A percentile compares a stretch with the other conserved stretches of the same genome.
Conservation (phyloP, 1,284 basidiomycete species). For the Gymnopus androsaceus region DNA sequence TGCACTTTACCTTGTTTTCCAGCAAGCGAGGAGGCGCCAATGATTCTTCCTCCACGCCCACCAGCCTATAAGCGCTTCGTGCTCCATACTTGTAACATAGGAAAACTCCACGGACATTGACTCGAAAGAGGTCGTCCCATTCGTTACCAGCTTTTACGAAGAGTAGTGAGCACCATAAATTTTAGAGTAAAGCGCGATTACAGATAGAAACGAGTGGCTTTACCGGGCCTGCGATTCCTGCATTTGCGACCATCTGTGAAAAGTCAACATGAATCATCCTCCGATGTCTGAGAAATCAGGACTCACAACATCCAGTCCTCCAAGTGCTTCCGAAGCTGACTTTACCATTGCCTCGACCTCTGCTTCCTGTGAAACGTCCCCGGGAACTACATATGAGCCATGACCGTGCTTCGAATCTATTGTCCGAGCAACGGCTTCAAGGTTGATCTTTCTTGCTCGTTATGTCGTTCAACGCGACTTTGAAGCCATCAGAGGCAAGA, state of each 20-base stretch:
- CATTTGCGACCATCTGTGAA: conserved; percentile 29
- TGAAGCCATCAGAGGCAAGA: conserved; percentile 30
- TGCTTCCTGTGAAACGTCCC: conserved; percentile 29
- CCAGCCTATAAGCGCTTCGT: conserved; percentile 31
- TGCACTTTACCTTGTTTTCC: conserved; percentile 31
- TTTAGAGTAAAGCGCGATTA: not conserved
- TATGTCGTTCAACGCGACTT: conserved; percentile 25
- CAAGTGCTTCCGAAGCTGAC: conserved; percentile 24
- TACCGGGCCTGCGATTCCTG: conserved; percentile 15
- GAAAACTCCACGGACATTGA: conserved; percentile 24
- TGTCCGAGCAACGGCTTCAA: no score
- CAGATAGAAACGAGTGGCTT: not conserved
- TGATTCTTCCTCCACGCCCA: conserved; percentile 37
- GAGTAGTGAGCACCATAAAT: not conserved
- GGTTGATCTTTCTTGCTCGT: conserved; percentile 17
- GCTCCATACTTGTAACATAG: conserved; percentile 32
- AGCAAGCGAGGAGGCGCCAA: conserved; percentile 37
- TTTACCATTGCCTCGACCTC: conserved; percentile 29
- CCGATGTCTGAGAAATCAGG: not conserved
- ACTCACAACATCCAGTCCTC: conserved; percentile 32
- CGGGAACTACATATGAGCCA: conserved; percentile 17
- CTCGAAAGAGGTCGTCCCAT: conserved; percentile 17
- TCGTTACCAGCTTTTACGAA: conserved; percentile 18
- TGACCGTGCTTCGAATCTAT: conserved; percentile 1
- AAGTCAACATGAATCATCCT: not conserved